Percentiles rank a stretch among this genome's conserved stretches.
Conservation (phyloP, 306 rosid genomes). For the Hippophae tibetana region DNA sequence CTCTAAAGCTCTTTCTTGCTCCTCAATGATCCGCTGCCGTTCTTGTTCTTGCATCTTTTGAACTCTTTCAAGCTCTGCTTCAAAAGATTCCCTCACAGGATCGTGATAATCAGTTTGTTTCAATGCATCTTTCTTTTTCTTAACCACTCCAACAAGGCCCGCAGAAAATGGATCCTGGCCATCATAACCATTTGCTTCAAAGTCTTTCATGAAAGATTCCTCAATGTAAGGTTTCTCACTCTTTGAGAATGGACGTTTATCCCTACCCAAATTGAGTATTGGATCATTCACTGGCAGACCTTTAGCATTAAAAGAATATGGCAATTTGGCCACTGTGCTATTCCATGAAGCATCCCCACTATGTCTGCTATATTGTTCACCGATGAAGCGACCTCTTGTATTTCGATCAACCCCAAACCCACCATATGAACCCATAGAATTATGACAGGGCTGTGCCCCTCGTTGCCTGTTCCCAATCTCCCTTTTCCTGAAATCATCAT, state of each 20-base stretch:
- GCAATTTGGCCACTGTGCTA: conserved; percentile 36
- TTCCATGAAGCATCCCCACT: conserved; percentile 43
- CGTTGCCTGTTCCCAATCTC: conserved; percentile 52
- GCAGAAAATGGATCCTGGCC: conserved; percentile 57
- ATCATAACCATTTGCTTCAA: conserved; percentile 62
- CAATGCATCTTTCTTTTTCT: conserved; percentile 73
- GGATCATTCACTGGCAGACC: conserved; percentile 65
- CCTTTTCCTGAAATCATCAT: conserved; percentile 48
- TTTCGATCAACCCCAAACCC: conserved; percentile 36
- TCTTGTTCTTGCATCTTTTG: conserved; percentile 95
- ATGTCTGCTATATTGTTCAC: conserved; percentile 46
- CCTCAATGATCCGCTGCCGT: conserved; percentile 67
- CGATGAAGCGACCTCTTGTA: conserved; percentile 34
- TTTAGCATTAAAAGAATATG: conserved; percentile 51
- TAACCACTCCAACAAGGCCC: conserved; percentile 65
- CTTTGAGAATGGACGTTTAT: conserved; percentile 51
- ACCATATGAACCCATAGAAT: conserved; percentile 33
- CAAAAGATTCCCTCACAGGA: conserved; percentile 90
- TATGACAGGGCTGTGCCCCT: conserved; percentile 62
- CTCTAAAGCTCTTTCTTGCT: conserved; percentile 77
- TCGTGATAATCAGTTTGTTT: conserved; percentile 81
- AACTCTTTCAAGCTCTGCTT: conserved; percentile 99
- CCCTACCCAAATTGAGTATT: conserved; percentile 77
- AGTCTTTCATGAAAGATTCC: conserved; percentile 54
- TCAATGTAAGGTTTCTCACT: conserved; percentile 56